phyloP scores from a whole-genome alignment of 805 yeast species.

The Wickerhamiella parazyma region DNA sequence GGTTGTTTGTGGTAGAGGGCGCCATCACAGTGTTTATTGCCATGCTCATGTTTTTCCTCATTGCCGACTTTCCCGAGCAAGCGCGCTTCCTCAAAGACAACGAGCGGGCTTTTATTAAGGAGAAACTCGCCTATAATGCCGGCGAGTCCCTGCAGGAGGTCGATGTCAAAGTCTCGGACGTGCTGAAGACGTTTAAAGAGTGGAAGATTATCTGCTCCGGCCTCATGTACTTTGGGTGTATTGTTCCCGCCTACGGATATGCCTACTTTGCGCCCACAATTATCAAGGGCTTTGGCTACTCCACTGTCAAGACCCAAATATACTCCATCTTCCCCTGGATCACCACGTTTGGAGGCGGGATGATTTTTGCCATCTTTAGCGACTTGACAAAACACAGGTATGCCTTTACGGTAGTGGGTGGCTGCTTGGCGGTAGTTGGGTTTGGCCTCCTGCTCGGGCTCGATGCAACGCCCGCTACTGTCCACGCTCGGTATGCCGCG shows the following conservation, averaged over 20 bases:
- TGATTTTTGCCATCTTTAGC: slow-evolving; percentile 47
- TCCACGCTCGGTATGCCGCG: slow-evolving; percentile 41
- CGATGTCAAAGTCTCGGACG: slow-evolving; percentile 35
- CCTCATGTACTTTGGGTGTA: slow-evolving; percentile 47
- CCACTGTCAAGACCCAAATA: slow-evolving; percentile 61
- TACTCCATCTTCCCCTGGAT: slow-evolving; percentile 83
- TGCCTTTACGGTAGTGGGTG: slow-evolving; percentile 18
- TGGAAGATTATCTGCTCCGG: slow-evolving; percentile 45
- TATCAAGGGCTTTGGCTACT: slow-evolving; percentile 45
- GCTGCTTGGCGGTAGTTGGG: slow-evolving; percentile 34
- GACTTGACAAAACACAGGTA: slow-evolving; percentile 36
- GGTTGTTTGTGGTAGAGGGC: slow-evolving; percentile 43
- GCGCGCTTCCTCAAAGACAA: slow-evolving; percentile 38
- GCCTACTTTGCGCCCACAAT: slow-evolving; percentile 63
- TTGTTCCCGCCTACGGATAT: slow-evolving; percentile 63
- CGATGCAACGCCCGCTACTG: slow-evolving; percentile 21
- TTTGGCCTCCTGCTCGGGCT: slow-evolving; percentile 41
- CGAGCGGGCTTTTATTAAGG: slow-evolving; percentile 43
- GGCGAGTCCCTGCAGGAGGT: slow-evolving; percentile 38
- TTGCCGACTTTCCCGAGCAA: slow-evolving; percentile 64
- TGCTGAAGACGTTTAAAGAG: slow-evolving; percentile 41
- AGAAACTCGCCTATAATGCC: slow-evolving; percentile 43
- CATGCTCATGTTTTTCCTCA: slow-evolving; percentile 31
- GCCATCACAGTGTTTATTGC: slow-evolving; percentile 27
- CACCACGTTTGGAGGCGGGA: slow-evolving; percentile 53